phyloP scores from a whole-genome alignment of 768 basidiomycete species.

The Collybia sordida region DNA sequence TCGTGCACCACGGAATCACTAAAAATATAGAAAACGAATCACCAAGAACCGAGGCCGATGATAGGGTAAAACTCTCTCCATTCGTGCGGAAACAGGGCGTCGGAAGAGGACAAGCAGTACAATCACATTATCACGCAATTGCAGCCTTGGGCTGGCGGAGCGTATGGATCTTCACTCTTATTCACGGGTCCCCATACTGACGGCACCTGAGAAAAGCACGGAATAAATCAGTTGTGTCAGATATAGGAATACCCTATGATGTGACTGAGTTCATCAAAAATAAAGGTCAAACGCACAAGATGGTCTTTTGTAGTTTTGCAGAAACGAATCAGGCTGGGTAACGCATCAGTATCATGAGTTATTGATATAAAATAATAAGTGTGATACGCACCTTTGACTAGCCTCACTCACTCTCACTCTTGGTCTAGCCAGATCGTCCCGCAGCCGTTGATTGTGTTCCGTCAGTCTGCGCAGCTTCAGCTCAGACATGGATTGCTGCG shows the following conservation, averaged over 20 bases:
- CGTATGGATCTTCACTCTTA: conserved; percentile 92
- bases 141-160: conserved; percentile 75
- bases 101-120: not conserved
- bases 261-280: not conserved
- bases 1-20: conserved; percentile 1
- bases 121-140: conserved; percentile 71
- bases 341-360: conserved; percentile 1
- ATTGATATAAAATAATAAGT: not conserved
- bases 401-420: conserved; percentile 91
- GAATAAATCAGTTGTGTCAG: conserved; percentile 4
- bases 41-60: conserved; percentile 1
- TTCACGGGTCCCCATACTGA: conserved; percentile 93
- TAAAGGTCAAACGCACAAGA: conserved; percentile 52
- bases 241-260: conserved; percentile 1
- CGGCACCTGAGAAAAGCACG: conserved; percentile 58
- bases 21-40: conserved; percentile 5
- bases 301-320: conserved; percentile 93
- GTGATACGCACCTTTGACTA: conserved; percentile 65
- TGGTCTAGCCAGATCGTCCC: conserved; percentile 89
- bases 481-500: conserved; percentile 92
- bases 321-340: conserved; percentile 81
- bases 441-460: conserved; percentile 90
- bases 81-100: not conserved
- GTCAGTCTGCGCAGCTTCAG: conserved; percentile 91
- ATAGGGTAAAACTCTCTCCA: not conserved